Conservation (phyloP, 2,329 filamentous ascomycete species). For the Chlorencoelia australis region DNA sequence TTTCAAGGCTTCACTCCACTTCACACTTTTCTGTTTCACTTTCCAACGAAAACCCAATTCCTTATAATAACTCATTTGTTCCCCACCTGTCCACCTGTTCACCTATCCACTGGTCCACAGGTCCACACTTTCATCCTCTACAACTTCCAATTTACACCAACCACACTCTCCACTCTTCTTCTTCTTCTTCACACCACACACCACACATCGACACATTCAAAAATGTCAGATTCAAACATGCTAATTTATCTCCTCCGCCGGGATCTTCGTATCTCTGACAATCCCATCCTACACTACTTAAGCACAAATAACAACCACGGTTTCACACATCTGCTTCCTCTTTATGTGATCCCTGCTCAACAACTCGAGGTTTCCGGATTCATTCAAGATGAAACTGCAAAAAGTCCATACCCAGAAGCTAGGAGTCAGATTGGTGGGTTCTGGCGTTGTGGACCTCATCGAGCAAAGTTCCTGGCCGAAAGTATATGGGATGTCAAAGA, state of each 20-base stretch:
- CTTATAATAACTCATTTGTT: no score
- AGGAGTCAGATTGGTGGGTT: constrained; percentile 54
- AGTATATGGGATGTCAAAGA: constrained; percentile 63
- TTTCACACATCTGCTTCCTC: constrained; percentile 60
- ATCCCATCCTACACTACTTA: constrained; percentile 57
- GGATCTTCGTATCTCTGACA: constrained; percentile 65
- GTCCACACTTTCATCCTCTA: no score
- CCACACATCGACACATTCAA: no score
- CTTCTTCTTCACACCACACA: no score
- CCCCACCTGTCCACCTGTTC: no score
- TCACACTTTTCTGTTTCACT: no score
- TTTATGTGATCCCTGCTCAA: constrained; percentile 58
- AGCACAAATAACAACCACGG: constrained; percentile 39
- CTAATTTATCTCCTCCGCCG: constrained; percentile 63
- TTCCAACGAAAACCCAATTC: no score
- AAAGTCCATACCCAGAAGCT: constrained; percentile 60
- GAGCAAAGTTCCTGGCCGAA: constrained; percentile 62
- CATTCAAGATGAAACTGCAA: constrained; percentile 33
- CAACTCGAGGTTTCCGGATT: constrained; percentile 71
- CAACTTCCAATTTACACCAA: no score
- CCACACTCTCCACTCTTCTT: no score
- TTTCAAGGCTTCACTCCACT: no score
- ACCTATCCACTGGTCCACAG: no score
- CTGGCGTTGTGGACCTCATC: constrained; percentile 64
- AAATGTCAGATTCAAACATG: constrained; percentile 37